Percentiles rank a stretch among this genome's conserved stretches.
phyloP scores from a whole-genome alignment of 2,329 filamentous ascomycete species.

The Verticillium isaacii region DNA sequence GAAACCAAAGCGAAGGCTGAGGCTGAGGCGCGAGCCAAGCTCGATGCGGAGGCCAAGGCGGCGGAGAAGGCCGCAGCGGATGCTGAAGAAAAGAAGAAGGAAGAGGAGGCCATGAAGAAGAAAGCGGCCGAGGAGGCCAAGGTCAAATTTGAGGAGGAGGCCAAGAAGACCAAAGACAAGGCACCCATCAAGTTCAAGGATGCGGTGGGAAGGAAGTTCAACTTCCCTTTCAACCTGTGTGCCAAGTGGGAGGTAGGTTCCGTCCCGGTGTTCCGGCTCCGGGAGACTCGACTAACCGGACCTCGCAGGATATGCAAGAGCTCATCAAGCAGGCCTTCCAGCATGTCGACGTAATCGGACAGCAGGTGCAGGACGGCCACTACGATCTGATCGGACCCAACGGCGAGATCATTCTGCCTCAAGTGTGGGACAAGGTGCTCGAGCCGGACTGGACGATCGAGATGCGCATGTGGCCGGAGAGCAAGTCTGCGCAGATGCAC shows the following conservation, averaged over 20 bases:
- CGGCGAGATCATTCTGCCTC: constrained; percentile 76
- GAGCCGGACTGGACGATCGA: constrained; percentile 71
- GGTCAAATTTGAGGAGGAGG: constrained; percentile 41
- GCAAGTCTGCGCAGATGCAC: constrained; percentile 7
- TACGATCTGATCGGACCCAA: constrained; percentile 78
- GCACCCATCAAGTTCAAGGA: constrained; percentile 86
- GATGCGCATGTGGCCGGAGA: constrained; percentile 62
- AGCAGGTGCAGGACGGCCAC: constrained; percentile 71
- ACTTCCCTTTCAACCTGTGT: constrained; percentile 83
- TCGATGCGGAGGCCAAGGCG: constrained; percentile 33
- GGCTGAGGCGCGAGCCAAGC: constrained; percentile 31
- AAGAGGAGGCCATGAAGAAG: constrained; percentile 47
- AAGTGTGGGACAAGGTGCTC: constrained; percentile 76
- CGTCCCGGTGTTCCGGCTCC: background rate
- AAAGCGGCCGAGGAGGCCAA: constrained; percentile 53
- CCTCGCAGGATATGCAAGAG: constrained; percentile 73
- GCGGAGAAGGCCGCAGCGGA: constrained; percentile 27
- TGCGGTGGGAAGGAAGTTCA: constrained; percentile 85
- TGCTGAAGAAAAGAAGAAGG: constrained; percentile 43
- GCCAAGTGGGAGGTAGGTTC: constrained; percentile 72
- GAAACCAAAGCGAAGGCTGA: constrained; percentile 31
- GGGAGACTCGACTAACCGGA: constrained; percentile 15
- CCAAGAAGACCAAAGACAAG: constrained; percentile 50
- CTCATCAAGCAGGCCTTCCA: constrained; percentile 80
- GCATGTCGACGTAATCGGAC: constrained; percentile 71